Evolutionary conservation across 78 protist species (phyloP).

Genomic region (Corallochytrium limacisporum): DNA sequence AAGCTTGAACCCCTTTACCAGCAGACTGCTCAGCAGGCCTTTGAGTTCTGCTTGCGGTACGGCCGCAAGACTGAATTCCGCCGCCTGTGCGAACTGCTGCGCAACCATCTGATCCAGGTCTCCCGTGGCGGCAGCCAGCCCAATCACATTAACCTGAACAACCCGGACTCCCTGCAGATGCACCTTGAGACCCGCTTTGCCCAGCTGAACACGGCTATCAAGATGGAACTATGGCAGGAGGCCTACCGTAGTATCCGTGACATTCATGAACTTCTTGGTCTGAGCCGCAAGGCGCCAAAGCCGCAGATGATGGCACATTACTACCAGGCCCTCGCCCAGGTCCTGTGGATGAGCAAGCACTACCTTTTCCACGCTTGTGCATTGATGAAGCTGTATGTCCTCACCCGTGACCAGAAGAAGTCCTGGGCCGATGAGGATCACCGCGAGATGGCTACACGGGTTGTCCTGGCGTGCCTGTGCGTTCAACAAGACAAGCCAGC

Average conservation of each 20-base stretch:
- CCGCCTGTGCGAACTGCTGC: conserved; percentile 56
- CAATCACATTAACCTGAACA: conserved; percentile 22
- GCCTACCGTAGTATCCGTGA: conserved; percentile 66
- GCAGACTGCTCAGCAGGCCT: conserved; percentile 43
- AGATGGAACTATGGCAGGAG: conserved; percentile 71
- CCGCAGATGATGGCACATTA: conserved; percentile 43
- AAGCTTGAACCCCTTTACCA: conserved; percentile 54
- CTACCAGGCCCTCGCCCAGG: conserved; percentile 47
- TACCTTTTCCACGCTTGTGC: conserved; percentile 34
- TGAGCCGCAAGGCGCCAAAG: conserved; percentile 26
- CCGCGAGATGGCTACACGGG: not conserved
- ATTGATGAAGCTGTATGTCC: not conserved
- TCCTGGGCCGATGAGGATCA: not conserved
- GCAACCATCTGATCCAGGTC: conserved; percentile 26
- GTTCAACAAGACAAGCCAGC: not conserved
- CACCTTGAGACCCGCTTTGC: conserved; percentile 64
- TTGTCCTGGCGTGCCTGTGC: not conserved
- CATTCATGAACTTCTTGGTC: conserved; percentile 40
- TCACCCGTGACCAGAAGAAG: not conserved
- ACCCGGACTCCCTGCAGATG: conserved; percentile 35
- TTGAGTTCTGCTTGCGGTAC: conserved; percentile 62
- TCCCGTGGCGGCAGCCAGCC: conserved; percentile 2
- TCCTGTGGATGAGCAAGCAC: conserved; percentile 65
- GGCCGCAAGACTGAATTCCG: conserved; percentile 65
- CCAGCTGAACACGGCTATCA: conserved; percentile 58